Percentiles rank a stretch among this genome's conserved stretches.
These are phyloP conservation scores for Parietaria judaica DNA, from an alignment of 306 rosid species.

Conservation along the genomic window DNA sequence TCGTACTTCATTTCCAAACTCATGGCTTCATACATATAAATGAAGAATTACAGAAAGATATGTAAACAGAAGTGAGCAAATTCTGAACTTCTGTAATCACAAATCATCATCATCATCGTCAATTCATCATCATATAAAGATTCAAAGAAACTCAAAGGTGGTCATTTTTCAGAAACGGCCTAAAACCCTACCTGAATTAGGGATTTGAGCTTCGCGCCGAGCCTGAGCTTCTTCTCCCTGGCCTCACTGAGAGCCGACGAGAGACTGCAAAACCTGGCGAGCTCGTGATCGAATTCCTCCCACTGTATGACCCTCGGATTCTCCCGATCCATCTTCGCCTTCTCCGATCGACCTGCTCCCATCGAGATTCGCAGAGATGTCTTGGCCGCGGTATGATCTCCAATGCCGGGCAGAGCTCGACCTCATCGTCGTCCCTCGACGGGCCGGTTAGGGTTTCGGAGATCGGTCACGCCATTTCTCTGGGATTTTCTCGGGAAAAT, in stretches of 20 bases:
- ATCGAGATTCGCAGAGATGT: slow-evolving; percentile 25
- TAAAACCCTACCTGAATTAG: slow-evolving; percentile 64
- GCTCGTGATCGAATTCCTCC: slow-evolving; percentile 85
- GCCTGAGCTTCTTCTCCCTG: slow-evolving; percentile 47
- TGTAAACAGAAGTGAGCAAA: background rate
- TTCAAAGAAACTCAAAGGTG: background rate
- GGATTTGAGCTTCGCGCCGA: slow-evolving; percentile 45
- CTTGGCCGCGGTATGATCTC: slow-evolving; percentile 6
- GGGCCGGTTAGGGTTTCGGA: slow-evolving; percentile 18
- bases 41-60: background rate
- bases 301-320: slow-evolving; percentile 53
- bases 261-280: slow-evolving; percentile 71
- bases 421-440: slow-evolving; percentile 73
- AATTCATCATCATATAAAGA: background rate
- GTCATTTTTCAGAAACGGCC: background rate
- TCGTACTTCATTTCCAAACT: background rate
- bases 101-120: background rate
- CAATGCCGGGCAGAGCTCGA: slow-evolving; percentile 29
- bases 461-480: slow-evolving; percentile 28
- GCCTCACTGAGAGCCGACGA: slow-evolving; percentile 65
- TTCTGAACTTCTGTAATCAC: background rate
- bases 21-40: background rate
- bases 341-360: slow-evolving; percentile 38
- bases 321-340: slow-evolving; percentile 35
- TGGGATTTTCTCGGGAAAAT: slow-evolving; percentile 28